phyloP scores from a whole-genome alignment of 345 rosid genomes.

The Gossypium anomalum region DNA sequence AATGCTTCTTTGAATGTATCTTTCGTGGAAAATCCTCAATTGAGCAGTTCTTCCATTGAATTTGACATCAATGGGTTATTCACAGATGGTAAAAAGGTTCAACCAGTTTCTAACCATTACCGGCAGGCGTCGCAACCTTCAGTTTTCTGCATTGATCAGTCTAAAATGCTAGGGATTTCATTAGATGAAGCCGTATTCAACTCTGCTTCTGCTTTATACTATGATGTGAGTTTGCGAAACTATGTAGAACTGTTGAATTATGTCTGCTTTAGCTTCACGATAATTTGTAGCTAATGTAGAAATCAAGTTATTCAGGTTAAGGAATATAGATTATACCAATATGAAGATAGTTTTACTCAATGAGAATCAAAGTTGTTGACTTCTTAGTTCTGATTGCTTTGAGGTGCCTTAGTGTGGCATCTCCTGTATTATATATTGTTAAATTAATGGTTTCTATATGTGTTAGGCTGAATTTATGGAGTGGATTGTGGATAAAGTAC shows the following conservation, averaged over 20 bases:
- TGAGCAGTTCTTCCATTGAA: constrained; percentile 68
- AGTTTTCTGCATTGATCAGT: constrained; percentile 49
- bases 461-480: constrained; percentile 85
- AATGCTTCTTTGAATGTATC: constrained; percentile 85
- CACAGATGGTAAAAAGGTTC: constrained; percentile 34
- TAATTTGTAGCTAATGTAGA: background rate
- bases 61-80: constrained; percentile 84
- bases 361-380: background rate
- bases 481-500: constrained; percentile 86
- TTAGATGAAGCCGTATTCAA: constrained; percentile 79
- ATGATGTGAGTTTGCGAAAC: constrained; percentile 57
- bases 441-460: constrained; percentile 17
- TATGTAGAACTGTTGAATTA: background rate
- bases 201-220: constrained; percentile 87
- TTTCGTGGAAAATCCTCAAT: constrained; percentile 57
- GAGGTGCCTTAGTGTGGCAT: background rate
- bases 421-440: constrained; percentile 14
- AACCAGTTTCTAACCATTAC: constrained; percentile 17
- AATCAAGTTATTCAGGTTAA: background rate
- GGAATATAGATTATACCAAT: background rate
- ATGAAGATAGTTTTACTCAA: background rate
- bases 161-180: constrained; percentile 87
- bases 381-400: background rate
- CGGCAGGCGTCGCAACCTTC: constrained; percentile 35
- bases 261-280: background rate